Base-by-base conservation (phyloP, 345 rosid genomes). In the Physaria fendleri region DNA sequence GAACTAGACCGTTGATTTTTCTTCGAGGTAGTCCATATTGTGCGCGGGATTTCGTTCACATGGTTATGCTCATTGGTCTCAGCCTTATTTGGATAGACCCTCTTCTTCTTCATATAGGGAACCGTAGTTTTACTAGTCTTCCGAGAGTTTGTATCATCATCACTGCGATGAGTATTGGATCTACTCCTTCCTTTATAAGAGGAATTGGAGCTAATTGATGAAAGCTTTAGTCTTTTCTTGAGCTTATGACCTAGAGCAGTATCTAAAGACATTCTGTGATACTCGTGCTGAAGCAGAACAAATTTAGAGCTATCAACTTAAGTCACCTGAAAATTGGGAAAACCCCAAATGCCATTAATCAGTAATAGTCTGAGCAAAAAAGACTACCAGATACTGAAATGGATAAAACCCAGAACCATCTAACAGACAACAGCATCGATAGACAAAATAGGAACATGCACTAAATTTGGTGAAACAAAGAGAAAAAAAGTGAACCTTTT, bases 1-100 rank as follows among this genome's bases (percentile, higher is more conserved):
- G 78, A 73, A 64, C 42, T 33, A 71, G 64, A 14, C 61, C 62
- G 10, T 27, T 57, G 50, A 41, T 28, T 74, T 9, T 16, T 67
- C 56, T 66, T 50, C 3, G 76, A 54, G 37, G 66, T 38, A 49
- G 48, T 59, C 88, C 88, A 81, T 30, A 81, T 83, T 1, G 93
- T 61, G 35, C 88, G 86, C 33, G 76, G 71, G 27, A 79, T n/a
- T 45, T 62, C 68, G 15, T 38, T 54, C 53, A 63, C 50, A 37
- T 56, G 52, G 54, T 64, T 74, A 39, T 25, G 62, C 55, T 59
- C 68, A 62, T 4, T 69, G 50, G 14, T 62, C 50, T 64, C 73
- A 60, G 11, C 13, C 37, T 74, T 78, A 58, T 30, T 71, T 45
- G 75, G 69, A 20, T 75, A 71, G n/a, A 76, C 75, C 76, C 84